phyloP scores from a whole-genome alignment of 2,329 filamentous ascomycete species.

The Fusarium drepaniforme region DNA sequence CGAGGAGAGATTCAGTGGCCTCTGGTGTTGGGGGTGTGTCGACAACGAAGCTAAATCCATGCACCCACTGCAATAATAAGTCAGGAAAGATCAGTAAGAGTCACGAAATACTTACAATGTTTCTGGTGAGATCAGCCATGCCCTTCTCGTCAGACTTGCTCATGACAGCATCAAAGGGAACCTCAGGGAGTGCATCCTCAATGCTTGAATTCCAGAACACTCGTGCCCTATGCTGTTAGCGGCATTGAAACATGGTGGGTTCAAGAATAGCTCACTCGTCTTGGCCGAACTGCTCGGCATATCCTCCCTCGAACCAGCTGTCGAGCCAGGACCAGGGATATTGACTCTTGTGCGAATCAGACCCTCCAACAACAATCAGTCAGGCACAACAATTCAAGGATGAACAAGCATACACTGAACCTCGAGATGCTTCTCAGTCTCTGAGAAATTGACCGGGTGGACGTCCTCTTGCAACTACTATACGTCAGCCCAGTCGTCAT shows the following conservation, averaged over 20 bases:
- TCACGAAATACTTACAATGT: slow-evolving; percentile 65
- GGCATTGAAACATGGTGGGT: neutral
- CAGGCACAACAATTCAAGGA: neutral
- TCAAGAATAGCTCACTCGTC: slow-evolving; percentile 36
- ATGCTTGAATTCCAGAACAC: slow-evolving; percentile 47
- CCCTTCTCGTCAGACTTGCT: slow-evolving; percentile 57
- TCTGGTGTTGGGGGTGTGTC: slow-evolving; percentile 75
- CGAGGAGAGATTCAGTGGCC: slow-evolving; percentile 79
- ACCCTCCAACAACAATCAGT: slow-evolving; percentile 63
- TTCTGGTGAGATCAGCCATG: slow-evolving; percentile 71
- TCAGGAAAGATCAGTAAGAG: neutral
- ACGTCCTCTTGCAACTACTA: slow-evolving; percentile 50
- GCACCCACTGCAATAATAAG: slow-evolving; percentile 63
- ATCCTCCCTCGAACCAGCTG: slow-evolving; percentile 34
- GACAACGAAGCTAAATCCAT: slow-evolving; percentile 84
- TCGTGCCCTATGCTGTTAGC: slow-evolving; percentile 26
- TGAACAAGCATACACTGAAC: slow-evolving; percentile 48
- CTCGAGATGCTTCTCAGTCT: slow-evolving; percentile 46
- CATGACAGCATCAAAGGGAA: slow-evolving; percentile 73
- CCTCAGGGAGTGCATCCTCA: slow-evolving; percentile 64
- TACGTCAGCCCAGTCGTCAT: neutral
- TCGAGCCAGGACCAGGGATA: slow-evolving; percentile 67
- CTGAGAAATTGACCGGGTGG: slow-evolving; percentile 42
- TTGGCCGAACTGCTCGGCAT: slow-evolving; percentile 28
- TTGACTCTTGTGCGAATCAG: slow-evolving; percentile 75